phyloP scores from a whole-genome alignment of 2,329 filamentous ascomycete species.

The Aspergillus ochraceoroseus region DNA sequence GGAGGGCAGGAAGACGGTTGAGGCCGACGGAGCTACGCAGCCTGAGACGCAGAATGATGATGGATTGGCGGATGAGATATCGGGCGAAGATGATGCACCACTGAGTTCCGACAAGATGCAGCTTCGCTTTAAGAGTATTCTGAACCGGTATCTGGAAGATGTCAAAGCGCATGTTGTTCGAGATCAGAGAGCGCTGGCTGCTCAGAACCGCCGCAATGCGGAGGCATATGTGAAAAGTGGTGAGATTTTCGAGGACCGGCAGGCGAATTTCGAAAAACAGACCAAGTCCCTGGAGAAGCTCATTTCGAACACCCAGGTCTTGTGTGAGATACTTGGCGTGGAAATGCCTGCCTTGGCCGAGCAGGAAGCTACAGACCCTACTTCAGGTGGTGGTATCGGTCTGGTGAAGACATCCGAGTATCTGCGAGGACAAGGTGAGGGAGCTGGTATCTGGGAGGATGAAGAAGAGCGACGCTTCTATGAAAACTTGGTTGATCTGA shows the following conservation, averaged over 20 bases:
- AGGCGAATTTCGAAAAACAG: constrained; percentile 91
- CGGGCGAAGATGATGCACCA: constrained; percentile 60
- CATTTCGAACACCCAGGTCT: constrained; percentile 79
- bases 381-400: constrained; percentile 73
- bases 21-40: constrained; percentile 70
- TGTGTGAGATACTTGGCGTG: constrained; percentile 79
- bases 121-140: constrained; percentile 77
- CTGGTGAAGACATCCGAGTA: constrained; percentile 93
- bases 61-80: constrained; percentile 35
- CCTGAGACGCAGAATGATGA: constrained; percentile 47
- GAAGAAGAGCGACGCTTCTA: constrained; percentile 98
- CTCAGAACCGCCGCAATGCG: constrained; percentile 87
- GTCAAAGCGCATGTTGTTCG: constrained; percentile 81
- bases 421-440: constrained; percentile 80
- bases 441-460: constrained; percentile 95
- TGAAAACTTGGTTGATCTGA: constrained; percentile 90
- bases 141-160: constrained; percentile 86
- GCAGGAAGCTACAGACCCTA: constrained; percentile 63
- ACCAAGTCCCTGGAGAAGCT: constrained; percentile 88
- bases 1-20: constrained; percentile 77
- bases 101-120: constrained; percentile 72
- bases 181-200: constrained; percentile 84
- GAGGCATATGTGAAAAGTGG: constrained; percentile 98
- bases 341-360: constrained; percentile 94
- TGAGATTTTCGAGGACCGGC: constrained; percentile 95